Percentiles rank a stretch among this genome's conserved stretches.
These are phyloP conservation scores for Lumnitzera racemosa DNA, from an alignment of 345 rosid genomes.

Conservation along the genomic window DNA sequence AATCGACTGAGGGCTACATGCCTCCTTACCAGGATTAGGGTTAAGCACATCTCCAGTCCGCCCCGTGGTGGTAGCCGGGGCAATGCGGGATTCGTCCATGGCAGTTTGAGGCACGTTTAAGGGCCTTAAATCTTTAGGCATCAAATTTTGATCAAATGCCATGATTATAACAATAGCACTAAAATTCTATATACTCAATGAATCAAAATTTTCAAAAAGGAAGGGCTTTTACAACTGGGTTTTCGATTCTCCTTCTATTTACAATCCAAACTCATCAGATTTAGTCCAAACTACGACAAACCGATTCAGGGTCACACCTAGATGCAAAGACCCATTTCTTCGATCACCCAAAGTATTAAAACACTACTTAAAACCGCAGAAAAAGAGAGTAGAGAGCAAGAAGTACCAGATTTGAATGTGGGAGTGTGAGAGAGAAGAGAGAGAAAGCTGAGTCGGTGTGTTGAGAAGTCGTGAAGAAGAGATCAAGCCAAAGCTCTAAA, in stretches of 20 bases:
- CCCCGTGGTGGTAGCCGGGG: conserved; percentile 15
- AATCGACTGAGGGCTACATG: conserved; percentile 25
- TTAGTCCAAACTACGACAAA: neutral
- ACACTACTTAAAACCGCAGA: neutral
- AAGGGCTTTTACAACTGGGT: neutral
- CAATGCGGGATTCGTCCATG: conserved; percentile 46
- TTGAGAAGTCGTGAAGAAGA: neutral
- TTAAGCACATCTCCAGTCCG: conserved; percentile 30
- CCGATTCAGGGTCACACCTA: neutral
- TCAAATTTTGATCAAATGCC: conserved; percentile 58
- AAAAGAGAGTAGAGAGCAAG: neutral
- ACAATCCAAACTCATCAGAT: neutral
- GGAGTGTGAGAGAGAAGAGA: neutral
- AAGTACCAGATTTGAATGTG: neutral
- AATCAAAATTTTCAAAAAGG: too few relatives aligned
- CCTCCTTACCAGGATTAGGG: conserved; percentile 18
- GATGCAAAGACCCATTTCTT: too few relatives aligned
- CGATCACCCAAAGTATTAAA: too few relatives aligned
- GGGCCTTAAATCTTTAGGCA: conserved; percentile 39
- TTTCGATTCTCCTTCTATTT: neutral
- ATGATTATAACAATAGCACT: conserved; percentile 11
- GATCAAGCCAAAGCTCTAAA: conserved; percentile 17
- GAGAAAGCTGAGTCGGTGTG: neutral
- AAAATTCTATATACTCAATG: too few relatives aligned
- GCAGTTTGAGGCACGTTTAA: conserved; percentile 26